phyloP scores from a whole-genome alignment of 1,284 basidiomycete genomes.

The Trichosporon faecale region DNA sequence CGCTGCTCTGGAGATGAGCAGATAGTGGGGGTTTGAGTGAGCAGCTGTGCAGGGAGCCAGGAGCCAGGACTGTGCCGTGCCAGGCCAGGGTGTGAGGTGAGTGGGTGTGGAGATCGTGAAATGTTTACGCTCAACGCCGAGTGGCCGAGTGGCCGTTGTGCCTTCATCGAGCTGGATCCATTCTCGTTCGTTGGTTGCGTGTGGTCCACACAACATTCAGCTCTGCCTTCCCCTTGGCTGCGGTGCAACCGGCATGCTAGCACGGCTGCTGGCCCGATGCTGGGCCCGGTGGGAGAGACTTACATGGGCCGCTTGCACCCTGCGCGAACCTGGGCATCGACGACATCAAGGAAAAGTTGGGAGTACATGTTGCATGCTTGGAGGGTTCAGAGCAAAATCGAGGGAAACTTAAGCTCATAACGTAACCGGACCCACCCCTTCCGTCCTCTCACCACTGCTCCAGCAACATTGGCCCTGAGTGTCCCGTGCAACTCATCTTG shows the following conservation, averaged over 20 bases:
- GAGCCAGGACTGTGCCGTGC: neutral
- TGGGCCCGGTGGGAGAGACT: neutral
- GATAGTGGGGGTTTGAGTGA: neutral
- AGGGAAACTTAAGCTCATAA: neutral
- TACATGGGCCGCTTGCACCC: neutral
- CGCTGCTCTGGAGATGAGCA: neutral
- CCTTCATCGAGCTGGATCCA: neutral
- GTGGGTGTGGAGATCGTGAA: slow-evolving; percentile 1
- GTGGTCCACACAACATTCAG: neutral
- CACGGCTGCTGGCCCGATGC: neutral
- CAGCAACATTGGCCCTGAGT: neutral
- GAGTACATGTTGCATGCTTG: neutral
- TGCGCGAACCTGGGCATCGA: neutral
- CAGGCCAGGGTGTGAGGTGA: neutral
- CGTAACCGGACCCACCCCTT: neutral
- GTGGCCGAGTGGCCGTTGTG: neutral
- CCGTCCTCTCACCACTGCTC: neutral
- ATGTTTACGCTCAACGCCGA: neutral
- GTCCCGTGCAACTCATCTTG: neutral
- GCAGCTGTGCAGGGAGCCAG: neutral
- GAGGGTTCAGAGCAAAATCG: neutral
- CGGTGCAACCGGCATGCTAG: neutral
- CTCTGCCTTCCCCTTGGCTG: neutral
- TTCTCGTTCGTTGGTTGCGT: neutral
- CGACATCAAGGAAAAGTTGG: slow-evolving; percentile 1